Evolutionary conservation across 768 basidiomycete species (phyloP), one percentile per base, ranked within the genome.

Genomic region (Strobilomyces dryophilus): DNA sequence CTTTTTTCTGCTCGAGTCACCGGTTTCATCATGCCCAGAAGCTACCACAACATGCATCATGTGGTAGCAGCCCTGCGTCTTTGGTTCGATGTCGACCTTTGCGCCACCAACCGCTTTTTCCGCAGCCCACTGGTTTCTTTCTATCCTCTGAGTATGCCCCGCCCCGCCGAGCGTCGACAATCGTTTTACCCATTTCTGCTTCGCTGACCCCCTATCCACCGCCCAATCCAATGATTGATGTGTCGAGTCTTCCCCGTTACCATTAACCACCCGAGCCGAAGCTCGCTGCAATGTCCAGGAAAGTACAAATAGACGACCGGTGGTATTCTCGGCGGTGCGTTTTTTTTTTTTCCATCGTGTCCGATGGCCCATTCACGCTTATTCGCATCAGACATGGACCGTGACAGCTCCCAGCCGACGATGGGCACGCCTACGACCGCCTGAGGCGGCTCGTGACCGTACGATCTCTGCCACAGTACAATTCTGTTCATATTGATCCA

Each of bases 1-100:
- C 49, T 53, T 65, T 65, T 60, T 58, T 58, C 47, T 18, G 27
- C 39, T 44, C 34, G 39, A 65, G 65, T 50, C 47, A 56, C 61
- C 52, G 59, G 31, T 43, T 49, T 46, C 43, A 37, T 37, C 46
- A 21, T 24, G 42, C 46, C 31, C 42, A 31, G 31, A 43, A 54
- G 39, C 41, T 53, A 39, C 48, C 34, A 49, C 41, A 29, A 45
- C 53, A 43, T 41, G 35, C 50, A 9, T 41, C 58, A 41, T 54
- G 48, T 27, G 36, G 42, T 29, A 27, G 12, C 24, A 35, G 40
- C 34, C 36, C 29, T 44, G 52, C 44, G 21, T 46, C 49, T 24
- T 53, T 17, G 18, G 37, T 49, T 40, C 43, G 35, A 41, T 50
- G 37, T 54, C 36, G 39, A 37, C 40, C 42, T 12, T 42, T 35